These are phyloP conservation scores for Astrocystis sublimbata DNA, from an alignment of 495 filamentous ascomycete species.

Conservation along the genomic window DNA sequence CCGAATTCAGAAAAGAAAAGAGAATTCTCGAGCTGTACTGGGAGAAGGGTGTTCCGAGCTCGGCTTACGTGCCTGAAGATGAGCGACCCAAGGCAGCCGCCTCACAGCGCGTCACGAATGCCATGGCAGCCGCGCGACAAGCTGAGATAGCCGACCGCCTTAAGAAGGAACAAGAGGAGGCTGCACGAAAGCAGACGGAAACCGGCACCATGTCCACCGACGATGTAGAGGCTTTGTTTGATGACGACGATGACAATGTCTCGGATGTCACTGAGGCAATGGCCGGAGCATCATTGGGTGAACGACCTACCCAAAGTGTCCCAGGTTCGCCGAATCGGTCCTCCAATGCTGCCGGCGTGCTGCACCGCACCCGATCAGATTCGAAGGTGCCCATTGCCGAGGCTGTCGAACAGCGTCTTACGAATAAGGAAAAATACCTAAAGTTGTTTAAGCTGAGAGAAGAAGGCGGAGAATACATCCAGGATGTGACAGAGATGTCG, in stretches of 20 bases:
- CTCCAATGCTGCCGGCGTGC: constrained; percentile 62
- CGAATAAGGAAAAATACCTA: constrained; percentile 94
- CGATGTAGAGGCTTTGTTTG: constrained; percentile 89
- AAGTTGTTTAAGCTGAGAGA: constrained; percentile 87
- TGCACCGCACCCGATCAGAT: constrained; percentile 89
- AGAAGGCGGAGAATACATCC: constrained; percentile 92
- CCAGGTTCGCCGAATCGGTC: constrained; percentile 87
- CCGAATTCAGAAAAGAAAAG: constrained; percentile 94
- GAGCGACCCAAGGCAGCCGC: constrained; percentile 82
- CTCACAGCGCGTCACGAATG: constrained; percentile 66
- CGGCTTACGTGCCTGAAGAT: constrained; percentile 94
- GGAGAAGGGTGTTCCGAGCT: constrained; percentile 98
- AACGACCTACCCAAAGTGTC: constrained; percentile 92
- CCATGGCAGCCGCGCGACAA: constrained; percentile 72
- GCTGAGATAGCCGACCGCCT: constrained; percentile 77
- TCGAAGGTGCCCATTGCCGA: constrained; percentile 80
- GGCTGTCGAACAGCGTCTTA: constrained; percentile 72
- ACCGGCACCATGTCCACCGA: constrained; percentile 88
- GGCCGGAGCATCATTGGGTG: constrained; percentile 81
- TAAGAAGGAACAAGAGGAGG: constrained; percentile 81
- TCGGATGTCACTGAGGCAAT: constrained; percentile 84
- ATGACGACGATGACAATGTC: constrained; percentile 84
- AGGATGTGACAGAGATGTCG: constrained; percentile 97
- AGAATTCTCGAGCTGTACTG: constrained; percentile 94
- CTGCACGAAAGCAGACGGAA: constrained; percentile 85